Percentiles rank a stretch among this genome's conserved stretches.
Conservation (phyloP, 2,329 filamentous ascomycete species). For the Alternaria gaisen region DNA sequence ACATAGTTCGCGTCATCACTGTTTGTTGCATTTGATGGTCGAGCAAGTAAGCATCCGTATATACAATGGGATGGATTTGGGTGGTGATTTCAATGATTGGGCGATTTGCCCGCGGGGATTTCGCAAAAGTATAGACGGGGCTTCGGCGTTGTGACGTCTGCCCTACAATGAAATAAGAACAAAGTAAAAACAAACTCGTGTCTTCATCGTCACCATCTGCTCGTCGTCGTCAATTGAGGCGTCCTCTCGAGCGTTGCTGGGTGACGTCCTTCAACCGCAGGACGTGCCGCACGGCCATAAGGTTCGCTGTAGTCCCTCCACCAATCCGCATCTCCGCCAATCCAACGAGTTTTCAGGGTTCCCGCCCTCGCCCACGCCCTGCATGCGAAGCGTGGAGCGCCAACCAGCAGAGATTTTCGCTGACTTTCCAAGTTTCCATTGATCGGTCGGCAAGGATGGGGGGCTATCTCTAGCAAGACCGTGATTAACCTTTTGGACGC, state of each 20-base stretch:
- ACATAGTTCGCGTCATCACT: slow-evolving; percentile 27
- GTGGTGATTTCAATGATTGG: slow-evolving; percentile 26
- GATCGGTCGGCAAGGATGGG: slow-evolving; percentile 7
- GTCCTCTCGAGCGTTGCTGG: slow-evolving; percentile 5
- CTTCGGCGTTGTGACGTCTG: slow-evolving; percentile 28
- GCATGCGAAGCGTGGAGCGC: slow-evolving; percentile 13
- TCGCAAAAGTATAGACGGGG: slow-evolving; percentile 37
- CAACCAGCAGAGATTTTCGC: slow-evolving; percentile 20
- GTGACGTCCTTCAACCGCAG: slow-evolving; percentile 29
- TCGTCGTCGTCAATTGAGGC: neutral
- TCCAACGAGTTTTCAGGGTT: slow-evolving; percentile 7
- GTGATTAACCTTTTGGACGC: slow-evolving; percentile 3
- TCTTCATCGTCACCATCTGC: neutral
- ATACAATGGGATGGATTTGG: slow-evolving; percentile 27
- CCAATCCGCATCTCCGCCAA: slow-evolving; percentile 17
- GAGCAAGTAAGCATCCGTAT: slow-evolving; percentile 27
- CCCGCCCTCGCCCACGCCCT: slow-evolving; percentile 9
- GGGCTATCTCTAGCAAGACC: neutral
- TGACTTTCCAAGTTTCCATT: slow-evolving; percentile 5
- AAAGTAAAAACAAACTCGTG: neutral
- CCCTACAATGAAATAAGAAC: slow-evolving; percentile 26
- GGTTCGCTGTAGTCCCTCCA: slow-evolving; percentile 21
- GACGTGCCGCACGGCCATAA: slow-evolving; percentile 26
- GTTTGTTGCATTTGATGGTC: slow-evolving; percentile 17
- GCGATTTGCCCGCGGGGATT: slow-evolving; percentile 24